Percentiles rank a stretch among this genome's conserved stretches.
These are phyloP conservation scores for Multifurca ochricompacta DNA, from an alignment of 768 basidiomycete genomes.

Conservation along the genomic window DNA sequence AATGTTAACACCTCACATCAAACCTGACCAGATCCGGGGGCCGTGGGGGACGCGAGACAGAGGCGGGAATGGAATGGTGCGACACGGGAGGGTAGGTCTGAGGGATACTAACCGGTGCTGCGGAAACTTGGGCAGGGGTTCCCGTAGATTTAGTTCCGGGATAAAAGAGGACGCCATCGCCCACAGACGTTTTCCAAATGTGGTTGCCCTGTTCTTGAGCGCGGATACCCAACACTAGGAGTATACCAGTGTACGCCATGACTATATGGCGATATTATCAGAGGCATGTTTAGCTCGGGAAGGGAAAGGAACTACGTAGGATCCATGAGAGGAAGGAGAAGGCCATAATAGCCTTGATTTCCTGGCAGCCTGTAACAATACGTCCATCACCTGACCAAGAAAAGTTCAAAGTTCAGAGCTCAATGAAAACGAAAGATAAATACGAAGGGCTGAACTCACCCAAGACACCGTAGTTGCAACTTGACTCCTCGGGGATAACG, in stretches of 20 bases:
- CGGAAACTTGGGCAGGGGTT: background rate
- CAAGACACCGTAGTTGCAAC: slow-evolving; percentile 17
- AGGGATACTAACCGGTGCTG: background rate
- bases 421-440: background rate
- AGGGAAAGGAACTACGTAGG: slow-evolving; percentile 24
- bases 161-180: slow-evolving; percentile 22
- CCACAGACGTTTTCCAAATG: slow-evolving; percentile 31
- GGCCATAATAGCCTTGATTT: slow-evolving; percentile 29
- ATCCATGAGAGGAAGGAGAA: slow-evolving; percentile 34
- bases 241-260: slow-evolving; percentile 25
- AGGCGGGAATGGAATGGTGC: background rate
- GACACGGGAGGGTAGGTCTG: background rate
- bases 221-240: slow-evolving; percentile 25
- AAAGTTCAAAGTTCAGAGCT: background rate
- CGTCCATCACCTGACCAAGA: background rate
- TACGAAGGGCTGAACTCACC: background rate
- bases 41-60: background rate
- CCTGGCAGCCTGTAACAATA: slow-evolving; percentile 22
- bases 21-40: background rate
- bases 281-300: background rate
- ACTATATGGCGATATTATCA: slow-evolving; percentile 25
- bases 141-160: background rate
- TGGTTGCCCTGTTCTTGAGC: slow-evolving; percentile 26
- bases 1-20: background rate
- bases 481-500: background rate